Evolutionary conservation across 257 asterid genomes (phyloP).

Genomic region (Forsythia suspensa): DNA sequence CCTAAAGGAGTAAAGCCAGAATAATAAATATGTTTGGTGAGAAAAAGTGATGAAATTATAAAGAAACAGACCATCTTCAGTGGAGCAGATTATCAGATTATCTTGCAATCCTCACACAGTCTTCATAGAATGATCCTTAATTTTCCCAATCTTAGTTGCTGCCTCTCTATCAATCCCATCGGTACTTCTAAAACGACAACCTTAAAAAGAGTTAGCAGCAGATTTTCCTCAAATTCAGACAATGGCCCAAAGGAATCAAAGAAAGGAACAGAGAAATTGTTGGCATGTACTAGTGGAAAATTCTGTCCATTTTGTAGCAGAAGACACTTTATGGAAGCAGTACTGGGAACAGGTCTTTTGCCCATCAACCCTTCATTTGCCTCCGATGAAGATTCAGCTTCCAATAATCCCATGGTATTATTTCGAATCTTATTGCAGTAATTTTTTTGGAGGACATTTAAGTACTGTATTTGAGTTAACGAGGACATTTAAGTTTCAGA

Average conservation of each 20-base stretch:
- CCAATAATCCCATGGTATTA: slow-evolving; percentile 48
- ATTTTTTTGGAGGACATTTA: not conserved
- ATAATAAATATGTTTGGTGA: too few species aligned
- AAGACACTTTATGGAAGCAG: slow-evolving; percentile 52
- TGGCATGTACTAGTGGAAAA: slow-evolving; percentile 20
- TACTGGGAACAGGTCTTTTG: slow-evolving; percentile 42
- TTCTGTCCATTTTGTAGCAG: slow-evolving; percentile 57
- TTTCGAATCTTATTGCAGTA: slow-evolving; percentile 6
- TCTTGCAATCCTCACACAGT: too few species aligned
- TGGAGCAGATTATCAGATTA: too few species aligned
- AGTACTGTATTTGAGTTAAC: not conserved
- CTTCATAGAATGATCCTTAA: slow-evolving; percentile 14
- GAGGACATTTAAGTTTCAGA: not conserved
- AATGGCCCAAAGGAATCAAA: slow-evolving; percentile 23
- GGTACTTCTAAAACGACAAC: slow-evolving; percentile 11
- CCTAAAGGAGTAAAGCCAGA: too few species aligned
- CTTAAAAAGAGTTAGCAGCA: slow-evolving; percentile 8
- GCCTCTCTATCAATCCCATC: slow-evolving; percentile 22
- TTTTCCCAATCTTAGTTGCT: slow-evolving; percentile 24
- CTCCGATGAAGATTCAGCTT: slow-evolving; percentile 31
- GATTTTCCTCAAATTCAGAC: slow-evolving; percentile 14
- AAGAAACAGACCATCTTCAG: too few species aligned
- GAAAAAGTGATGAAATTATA: too few species aligned
- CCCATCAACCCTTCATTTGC: slow-evolving; percentile 49
- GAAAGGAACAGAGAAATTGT: slow-evolving; percentile 19